Evolutionary conservation across 306 rosid genomes (phyloP).

Genomic region (Acmispon strigosus): DNA sequence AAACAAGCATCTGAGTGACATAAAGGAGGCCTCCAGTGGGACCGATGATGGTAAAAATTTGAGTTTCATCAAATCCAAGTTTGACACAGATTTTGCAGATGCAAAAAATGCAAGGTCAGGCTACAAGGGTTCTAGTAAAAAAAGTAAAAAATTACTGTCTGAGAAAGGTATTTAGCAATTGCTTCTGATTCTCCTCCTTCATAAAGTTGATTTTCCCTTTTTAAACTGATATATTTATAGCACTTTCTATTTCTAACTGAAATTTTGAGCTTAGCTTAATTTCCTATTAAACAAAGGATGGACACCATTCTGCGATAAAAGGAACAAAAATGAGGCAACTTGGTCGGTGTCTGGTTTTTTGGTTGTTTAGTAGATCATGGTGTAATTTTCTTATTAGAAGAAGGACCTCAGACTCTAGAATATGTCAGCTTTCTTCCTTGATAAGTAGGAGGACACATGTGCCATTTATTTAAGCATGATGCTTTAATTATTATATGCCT

Average conservation of each 20-base stretch:
- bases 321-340: neutral
- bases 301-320: neutral
- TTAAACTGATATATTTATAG: neutral
- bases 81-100: constrained; percentile 41
- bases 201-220: constrained; percentile 5
- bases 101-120: constrained; percentile 42
- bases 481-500: neutral
- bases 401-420: neutral
- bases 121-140: constrained; percentile 50
- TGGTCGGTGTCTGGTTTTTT: constrained; percentile 11
- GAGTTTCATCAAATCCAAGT: constrained; percentile 40
- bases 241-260: constrained; percentile 11
- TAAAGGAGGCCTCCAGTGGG: constrained; percentile 75
- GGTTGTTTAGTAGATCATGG: neutral
- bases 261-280: constrained; percentile 9
- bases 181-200: constrained; percentile 11
- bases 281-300: constrained; percentile 12
- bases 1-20: constrained; percentile 50
- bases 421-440: neutral
- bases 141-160: constrained; percentile 47
- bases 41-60: constrained; percentile 58
- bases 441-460: constrained; percentile 4
- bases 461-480: constrained; percentile 1
- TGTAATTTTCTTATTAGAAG: neutral
- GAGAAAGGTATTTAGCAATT: constrained; percentile 45